These are phyloP conservation scores for Tetrahymena malaccensis DNA, from an alignment of 73 alveolate genomes.

Conservation along the genomic window DNA sequence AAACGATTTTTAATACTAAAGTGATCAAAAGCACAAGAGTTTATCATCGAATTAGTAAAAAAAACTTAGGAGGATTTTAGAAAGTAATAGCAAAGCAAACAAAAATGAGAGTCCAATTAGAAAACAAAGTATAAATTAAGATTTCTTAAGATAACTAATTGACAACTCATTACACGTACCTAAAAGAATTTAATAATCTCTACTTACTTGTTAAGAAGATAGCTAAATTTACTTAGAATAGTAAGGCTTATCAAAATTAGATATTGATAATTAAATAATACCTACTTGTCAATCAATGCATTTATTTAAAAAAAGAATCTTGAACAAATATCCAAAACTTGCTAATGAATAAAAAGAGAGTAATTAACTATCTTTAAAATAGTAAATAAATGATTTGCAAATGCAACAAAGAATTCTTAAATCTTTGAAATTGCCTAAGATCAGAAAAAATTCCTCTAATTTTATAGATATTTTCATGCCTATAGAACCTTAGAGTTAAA, in stretches of 20 bases:
- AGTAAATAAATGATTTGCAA: background rate
- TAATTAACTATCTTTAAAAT: background rate
- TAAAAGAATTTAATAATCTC: background rate
- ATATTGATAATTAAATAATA: background rate
- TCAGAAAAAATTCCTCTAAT: background rate
- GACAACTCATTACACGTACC: background rate
- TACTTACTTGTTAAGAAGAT: background rate
- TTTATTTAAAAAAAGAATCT: background rate
- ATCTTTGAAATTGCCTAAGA: background rate
- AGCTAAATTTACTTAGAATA: background rate
- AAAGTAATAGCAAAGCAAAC: background rate
- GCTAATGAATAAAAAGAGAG: background rate
- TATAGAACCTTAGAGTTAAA: background rate
- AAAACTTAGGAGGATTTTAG: background rate
- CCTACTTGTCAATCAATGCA: background rate
- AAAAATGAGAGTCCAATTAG: background rate
- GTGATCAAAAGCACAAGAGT: background rate
- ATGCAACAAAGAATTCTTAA: background rate
- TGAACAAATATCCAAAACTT: background rate
- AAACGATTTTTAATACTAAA: background rate
- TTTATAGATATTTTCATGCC: background rate
- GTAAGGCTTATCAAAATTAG: background rate
- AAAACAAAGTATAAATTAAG: background rate
- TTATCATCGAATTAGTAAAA: background rate
- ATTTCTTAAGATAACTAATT: background rate